Percentiles rank a stretch among this genome's conserved stretches.
Evolutionary conservation across 352 stramenopile genomes (phyloP).

Genomic region (Blastocystis sp.): DNA sequence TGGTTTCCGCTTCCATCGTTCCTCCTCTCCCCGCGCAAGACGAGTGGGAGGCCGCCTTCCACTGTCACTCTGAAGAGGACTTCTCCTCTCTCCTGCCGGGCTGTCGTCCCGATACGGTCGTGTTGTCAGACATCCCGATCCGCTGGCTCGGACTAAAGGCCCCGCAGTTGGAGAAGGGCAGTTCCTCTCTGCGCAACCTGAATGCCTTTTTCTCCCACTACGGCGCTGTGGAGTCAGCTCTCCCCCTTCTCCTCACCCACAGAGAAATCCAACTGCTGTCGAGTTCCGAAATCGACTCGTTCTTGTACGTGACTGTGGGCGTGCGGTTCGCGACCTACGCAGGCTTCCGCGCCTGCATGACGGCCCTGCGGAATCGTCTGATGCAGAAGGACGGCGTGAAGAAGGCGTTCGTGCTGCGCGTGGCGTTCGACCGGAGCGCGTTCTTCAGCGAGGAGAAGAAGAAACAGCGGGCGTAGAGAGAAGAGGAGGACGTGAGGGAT

Average conservation of each 20-base stretch:
- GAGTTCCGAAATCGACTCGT: background rate
- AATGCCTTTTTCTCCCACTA: background rate
- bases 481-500: background rate
- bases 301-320: background rate
- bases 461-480: background rate
- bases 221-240: background rate
- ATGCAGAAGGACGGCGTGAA: conserved; percentile 5
- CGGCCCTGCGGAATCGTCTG: background rate
- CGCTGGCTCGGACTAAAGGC: background rate
- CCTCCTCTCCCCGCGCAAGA: background rate
- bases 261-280: conserved; percentile 7
- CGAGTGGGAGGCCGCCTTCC: conserved; percentile 13
- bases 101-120: conserved; percentile 23
- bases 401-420: conserved; percentile 19
- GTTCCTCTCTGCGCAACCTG: background rate
- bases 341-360: conserved; percentile 6
- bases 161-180: background rate
- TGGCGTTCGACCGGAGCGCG: conserved; percentile 10
- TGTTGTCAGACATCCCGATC: conserved; percentile 1
- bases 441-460: background rate
- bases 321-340: background rate
- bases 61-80: too few relatives aligned
- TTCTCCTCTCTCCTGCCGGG: conserved; percentile 4
- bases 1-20: background rate
- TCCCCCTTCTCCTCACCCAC: background rate